These are phyloP conservation scores for Pichia kluyveri DNA, from an alignment of 805 yeast genomes.

Conservation along the genomic window DNA sequence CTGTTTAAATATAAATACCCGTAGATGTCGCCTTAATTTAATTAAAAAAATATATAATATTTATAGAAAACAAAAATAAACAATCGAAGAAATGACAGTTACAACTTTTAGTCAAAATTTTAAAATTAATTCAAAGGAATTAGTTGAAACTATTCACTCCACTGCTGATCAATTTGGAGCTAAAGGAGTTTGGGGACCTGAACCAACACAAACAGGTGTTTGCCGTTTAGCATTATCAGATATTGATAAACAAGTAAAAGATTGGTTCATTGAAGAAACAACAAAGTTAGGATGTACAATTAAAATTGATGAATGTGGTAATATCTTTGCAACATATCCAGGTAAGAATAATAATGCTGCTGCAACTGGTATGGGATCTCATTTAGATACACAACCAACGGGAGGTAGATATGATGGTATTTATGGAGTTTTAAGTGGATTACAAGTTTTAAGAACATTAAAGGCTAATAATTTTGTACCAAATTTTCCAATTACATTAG, in stretches of 20 bases:
- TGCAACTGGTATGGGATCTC: slow-evolving; percentile 67
- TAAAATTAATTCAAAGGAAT: slow-evolving; percentile 12
- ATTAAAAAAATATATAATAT: too few relatives aligned
- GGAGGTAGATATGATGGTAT: slow-evolving; percentile 76
- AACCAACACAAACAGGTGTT: slow-evolving; percentile 54
- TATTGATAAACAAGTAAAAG: slow-evolving; percentile 53
- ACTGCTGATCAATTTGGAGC: slow-evolving; percentile 56
- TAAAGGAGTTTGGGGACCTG: slow-evolving; percentile 51
- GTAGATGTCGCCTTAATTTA: too few relatives aligned
- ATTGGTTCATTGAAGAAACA: slow-evolving; percentile 54
- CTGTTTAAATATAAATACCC: background rate
- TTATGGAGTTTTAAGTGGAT: slow-evolving; percentile 56
- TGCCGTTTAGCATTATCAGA: slow-evolving; percentile 56
- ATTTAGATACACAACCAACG: slow-evolving; percentile 69
- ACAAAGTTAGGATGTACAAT: slow-evolving; percentile 46
- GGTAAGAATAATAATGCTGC: slow-evolving; percentile 36
- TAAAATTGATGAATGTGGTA: slow-evolving; percentile 57
- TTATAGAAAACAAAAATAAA: too few relatives aligned
- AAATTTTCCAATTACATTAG: slow-evolving; percentile 55
- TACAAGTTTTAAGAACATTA: slow-evolving; percentile 58
- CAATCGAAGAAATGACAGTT: slow-evolving; percentile 1
- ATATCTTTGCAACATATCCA: slow-evolving; percentile 56
- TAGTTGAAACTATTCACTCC: slow-evolving; percentile 50
- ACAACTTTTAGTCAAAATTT: slow-evolving; percentile 4
- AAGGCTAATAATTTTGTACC: slow-evolving; percentile 51